Base-by-base conservation (phyloP, 2,329 filamentous ascomycete genomes). In the Fusarium pseudograminearum region DNA sequence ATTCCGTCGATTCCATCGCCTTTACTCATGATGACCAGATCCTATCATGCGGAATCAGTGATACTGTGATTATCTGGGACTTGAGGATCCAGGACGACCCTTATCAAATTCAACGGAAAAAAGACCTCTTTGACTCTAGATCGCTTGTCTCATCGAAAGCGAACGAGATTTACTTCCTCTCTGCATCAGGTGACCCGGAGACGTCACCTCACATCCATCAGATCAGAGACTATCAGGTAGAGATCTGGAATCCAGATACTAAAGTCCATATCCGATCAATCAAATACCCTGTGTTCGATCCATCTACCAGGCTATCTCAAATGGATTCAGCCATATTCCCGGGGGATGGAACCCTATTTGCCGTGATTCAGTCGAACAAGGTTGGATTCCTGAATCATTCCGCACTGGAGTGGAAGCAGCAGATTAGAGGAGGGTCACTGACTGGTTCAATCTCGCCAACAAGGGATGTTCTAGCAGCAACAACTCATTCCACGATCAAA, bases 51-150 rank as follows among this genome's bases (percentile, higher is more conserved):
- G 8, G 34, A 8, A 36, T 5, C 0, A 10, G 4, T 11, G 5
- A n/a, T 36, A 5, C 18, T 8, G 8, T 38, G 5, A 18, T 38
- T 8, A 38, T 38, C 18, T 38, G 34, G 34, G 34, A 38, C 9
- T 7, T 38, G 18, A 6, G 18, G 18, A 12, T 6, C 9, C 34
- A n/a, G 18, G 9, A 5, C 5, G 4, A n/a, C 18, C 34, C 9
- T n/a, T 4, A 38, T 9, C 2, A 3, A n/a, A 36, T 36, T n/a
- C 18, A 6, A 12, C 28, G 11, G 4, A 12, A 36, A 8, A 6
- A 10, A 8, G 8, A 5, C 4, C 2, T 5, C 8, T 12, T n/a
- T n/a, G 28, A 1, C 34, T 5, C 16, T 7, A 5, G 9, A 3
- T 10, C 8, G 2, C 34, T 36, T 36, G 18, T n/a, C 4, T n/a